These are phyloP conservation scores for Neurospora hispaniola DNA, from an alignment of 495 filamentous ascomycete species.

Conservation along the genomic window DNA sequence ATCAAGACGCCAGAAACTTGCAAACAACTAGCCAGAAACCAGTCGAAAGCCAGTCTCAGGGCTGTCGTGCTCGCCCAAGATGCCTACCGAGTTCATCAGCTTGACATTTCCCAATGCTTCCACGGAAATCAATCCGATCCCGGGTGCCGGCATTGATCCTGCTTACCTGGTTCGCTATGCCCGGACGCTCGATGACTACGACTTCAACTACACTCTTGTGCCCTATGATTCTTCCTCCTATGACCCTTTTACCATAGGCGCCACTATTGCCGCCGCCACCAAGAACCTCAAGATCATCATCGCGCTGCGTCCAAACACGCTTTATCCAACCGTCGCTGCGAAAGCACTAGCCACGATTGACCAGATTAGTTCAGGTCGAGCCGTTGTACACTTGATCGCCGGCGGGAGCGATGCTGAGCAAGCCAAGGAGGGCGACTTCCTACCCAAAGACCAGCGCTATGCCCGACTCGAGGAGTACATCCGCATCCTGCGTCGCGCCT, in stretches of 20 bases:
- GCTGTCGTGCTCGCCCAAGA: conserved; percentile 6
- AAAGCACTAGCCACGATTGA: conserved; percentile 46
- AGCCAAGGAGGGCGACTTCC: conserved; percentile 42
- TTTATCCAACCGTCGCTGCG: conserved; percentile 45
- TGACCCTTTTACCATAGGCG: conserved; percentile 42
- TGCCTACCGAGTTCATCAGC: conserved; percentile 47
- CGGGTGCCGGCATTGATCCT: conserved; percentile 34
- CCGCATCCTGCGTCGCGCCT: conserved; percentile 40
- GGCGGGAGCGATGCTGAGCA: conserved; percentile 44
- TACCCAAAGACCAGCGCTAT: conserved; percentile 43
- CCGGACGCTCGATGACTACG: conserved; percentile 41
- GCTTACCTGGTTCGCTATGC: conserved; percentile 39
- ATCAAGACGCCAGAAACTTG: neutral
- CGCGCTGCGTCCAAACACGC: conserved; percentile 44
- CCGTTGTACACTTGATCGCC: conserved; percentile 46
- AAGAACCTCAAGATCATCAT: conserved; percentile 47
- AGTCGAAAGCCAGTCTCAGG: neutral
- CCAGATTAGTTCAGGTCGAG: conserved; percentile 39
- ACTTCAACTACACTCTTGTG: conserved; percentile 43
- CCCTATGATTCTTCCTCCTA: conserved; percentile 41
- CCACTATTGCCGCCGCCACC: conserved; percentile 40
- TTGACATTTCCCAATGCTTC: conserved; percentile 40
- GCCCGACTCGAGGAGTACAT: conserved; percentile 44
- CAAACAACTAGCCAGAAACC: neutral
- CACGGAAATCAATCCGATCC: conserved; percentile 40